phyloP scores from a whole-genome alignment of 371 early-diverging fungal species.

The Umbelopsis sp. region DNA sequence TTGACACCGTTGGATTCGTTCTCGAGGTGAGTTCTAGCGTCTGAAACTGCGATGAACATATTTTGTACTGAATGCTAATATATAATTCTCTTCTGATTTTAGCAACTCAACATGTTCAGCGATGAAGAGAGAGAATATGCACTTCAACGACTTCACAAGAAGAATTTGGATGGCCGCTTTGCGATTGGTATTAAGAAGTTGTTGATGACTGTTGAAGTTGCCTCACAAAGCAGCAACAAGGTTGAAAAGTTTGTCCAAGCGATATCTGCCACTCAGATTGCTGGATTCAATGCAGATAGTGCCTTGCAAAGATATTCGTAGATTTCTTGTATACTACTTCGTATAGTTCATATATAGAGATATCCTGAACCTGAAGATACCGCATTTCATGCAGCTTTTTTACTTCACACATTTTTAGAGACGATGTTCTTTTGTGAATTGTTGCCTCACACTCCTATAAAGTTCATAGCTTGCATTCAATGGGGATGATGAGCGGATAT shows the following conservation, averaged over 20 bases:
- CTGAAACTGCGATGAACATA: constrained; percentile 22
- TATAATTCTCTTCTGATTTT: neutral
- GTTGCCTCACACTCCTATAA: too few species aligned
- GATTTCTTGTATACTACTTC: too few species aligned
- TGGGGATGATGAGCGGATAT: too few species aligned
- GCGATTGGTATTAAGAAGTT: constrained; percentile 92
- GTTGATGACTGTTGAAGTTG: constrained; percentile 88
- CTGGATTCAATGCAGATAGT: too few species aligned
- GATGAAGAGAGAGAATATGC: constrained; percentile 63
- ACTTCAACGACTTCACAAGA: constrained; percentile 54
- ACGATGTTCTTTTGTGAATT: too few species aligned
- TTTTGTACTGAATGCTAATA: too few species aligned
- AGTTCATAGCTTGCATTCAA: too few species aligned
- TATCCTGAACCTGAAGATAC: too few species aligned
- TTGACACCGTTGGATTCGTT: constrained; percentile 47
- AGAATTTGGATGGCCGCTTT: constrained; percentile 63
- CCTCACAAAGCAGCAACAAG: constrained; percentile 77
- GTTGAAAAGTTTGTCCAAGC: constrained; percentile 65
- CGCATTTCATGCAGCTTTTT: too few species aligned
- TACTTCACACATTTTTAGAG: too few species aligned
- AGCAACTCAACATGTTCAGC: constrained; percentile 63
- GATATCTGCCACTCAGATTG: constrained; percentile 27
- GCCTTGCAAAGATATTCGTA: too few species aligned
- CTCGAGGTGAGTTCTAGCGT: constrained; percentile 43
- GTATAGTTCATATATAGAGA: too few species aligned